Base-by-base conservation (phyloP, 306 rosid species). In the Rubus parviflorus region DNA sequence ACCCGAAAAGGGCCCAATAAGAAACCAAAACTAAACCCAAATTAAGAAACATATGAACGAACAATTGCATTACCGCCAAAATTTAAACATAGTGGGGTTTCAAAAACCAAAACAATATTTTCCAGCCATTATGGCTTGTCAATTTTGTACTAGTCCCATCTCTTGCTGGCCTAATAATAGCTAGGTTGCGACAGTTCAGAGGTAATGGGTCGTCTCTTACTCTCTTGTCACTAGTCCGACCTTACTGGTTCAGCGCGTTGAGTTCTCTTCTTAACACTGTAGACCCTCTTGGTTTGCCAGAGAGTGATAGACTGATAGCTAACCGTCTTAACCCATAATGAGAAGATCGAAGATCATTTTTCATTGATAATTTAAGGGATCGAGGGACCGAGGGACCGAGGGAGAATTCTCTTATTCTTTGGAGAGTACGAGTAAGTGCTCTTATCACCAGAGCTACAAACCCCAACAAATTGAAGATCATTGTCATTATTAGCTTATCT, bases 61-160 rank as follows among this genome's bases (percentile, higher is more conserved):
- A 30, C 35, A 30, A 30, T 60, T 12, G 38, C 17, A 58, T 58
- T 58, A 58, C 65, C 65, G 65, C 65, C 65, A 58, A 58, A 58
- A 23, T 58, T 58, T 57, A 10, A 57, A 57, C 6, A 13, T 4
- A 22, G 37, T 16, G 56, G 56, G 15, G 5, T 51, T 14, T 4
- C 8, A 3, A 51, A 51, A 17, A 51, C 8, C 56, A 2, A 0
- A 51, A 16, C 6, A 57, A 22, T 22, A 23, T 22, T 4, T 58
- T 58, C 38, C 8, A 11, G 17, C 7, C 40, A 22, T 10, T 25
- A 11, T 51, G 20, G 5, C 19, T 49, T 49, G 53, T 51, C 20
- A 51, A 51, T 51, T 5, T 51, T 51, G 20, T 16, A 51, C 20
- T 23, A 14, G 65, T 19, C 58, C 58, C 58, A 19, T 53, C 58